A percentile compares a stretch with the other conserved stretches of the same genome.
Conservation (phyloP, 108 stramenopile genomes). For the Ochromonas danica region DNA sequence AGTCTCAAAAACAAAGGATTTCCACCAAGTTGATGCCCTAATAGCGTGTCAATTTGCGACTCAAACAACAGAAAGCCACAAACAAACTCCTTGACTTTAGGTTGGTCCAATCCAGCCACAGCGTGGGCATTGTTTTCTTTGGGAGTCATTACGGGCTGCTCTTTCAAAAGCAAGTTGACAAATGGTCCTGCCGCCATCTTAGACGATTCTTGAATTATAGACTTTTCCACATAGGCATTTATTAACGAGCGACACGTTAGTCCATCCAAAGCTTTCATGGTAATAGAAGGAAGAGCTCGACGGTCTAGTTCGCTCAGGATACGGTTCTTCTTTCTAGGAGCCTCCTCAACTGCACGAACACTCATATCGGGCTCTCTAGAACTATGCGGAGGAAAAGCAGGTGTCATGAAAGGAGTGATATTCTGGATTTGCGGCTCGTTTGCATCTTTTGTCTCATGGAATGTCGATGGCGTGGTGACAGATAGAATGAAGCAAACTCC, state of each 20-base stretch:
- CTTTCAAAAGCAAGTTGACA: too few species aligned
- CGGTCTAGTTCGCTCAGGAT: conserved; percentile 47
- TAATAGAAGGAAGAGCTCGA: conserved; percentile 6
- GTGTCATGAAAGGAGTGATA: neutral
- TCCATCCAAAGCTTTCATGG: neutral
- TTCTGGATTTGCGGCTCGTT: neutral
- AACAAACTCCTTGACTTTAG: neutral
- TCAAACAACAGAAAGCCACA: conserved; percentile 27
- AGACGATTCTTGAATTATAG: neutral
- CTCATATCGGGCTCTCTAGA: neutral
- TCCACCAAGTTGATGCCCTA: conserved; percentile 1
- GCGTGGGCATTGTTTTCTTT: neutral
- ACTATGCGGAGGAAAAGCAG: neutral
- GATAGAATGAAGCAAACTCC: conserved; percentile 61
- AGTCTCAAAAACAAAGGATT: conserved; percentile 45
- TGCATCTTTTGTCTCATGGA: neutral
- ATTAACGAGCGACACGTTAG: conserved; percentile 6
- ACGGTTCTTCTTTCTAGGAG: conserved; percentile 5
- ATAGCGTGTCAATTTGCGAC: neutral
- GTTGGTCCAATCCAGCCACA: too few species aligned
- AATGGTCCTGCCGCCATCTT: neutral
- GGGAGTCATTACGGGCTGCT: too few species aligned
- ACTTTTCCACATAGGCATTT: neutral
- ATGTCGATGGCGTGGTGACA: conserved; percentile 44
- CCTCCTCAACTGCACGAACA: neutral